A percentile compares a stretch with the other conserved stretches of the same genome.
These are phyloP conservation scores for Epichloe gansuensis DNA, from an alignment of 2,329 filamentous ascomycete species.

Conservation along the genomic window DNA sequence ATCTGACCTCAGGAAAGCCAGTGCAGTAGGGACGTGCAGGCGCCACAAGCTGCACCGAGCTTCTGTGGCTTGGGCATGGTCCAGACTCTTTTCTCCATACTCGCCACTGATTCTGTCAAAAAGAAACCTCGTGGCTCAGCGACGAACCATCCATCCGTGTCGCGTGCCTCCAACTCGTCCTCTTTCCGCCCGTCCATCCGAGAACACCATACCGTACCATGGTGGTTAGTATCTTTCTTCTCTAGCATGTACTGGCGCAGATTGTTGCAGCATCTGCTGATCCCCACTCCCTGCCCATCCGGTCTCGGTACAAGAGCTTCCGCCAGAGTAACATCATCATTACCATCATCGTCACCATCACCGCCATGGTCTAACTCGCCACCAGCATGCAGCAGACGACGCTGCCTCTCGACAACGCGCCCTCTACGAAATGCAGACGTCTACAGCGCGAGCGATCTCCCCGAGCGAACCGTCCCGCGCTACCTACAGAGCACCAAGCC, in stretches of 20 bases:
- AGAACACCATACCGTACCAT: background rate
- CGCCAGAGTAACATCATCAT: background rate
- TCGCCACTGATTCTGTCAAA: background rate
- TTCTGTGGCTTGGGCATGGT: background rate
- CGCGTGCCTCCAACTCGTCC: background rate
- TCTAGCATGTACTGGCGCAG: conserved; percentile 11
- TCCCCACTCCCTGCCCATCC: background rate
- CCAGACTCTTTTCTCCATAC: too few relatives aligned
- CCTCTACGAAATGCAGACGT: conserved; percentile 20
- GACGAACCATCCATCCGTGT: background rate
- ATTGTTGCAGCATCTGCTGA: conserved; percentile 1
- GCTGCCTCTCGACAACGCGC: conserved; percentile 37
- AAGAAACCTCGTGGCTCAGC: background rate
- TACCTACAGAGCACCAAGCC: conserved; percentile 29
- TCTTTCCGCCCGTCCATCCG: background rate
- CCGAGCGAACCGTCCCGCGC: conserved; percentile 21
- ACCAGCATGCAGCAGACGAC: conserved; percentile 7
- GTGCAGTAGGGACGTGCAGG: background rate
- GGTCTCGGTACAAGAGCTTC: background rate
- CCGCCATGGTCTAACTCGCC: background rate
- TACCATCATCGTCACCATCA: background rate
- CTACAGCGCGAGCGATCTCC: conserved; percentile 21
- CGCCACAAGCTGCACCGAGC: background rate
- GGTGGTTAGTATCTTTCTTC: background rate
- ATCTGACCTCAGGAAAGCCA: background rate